phyloP scores from a whole-genome alignment of 805 yeast species.

The Starmera quercuum region DNA sequence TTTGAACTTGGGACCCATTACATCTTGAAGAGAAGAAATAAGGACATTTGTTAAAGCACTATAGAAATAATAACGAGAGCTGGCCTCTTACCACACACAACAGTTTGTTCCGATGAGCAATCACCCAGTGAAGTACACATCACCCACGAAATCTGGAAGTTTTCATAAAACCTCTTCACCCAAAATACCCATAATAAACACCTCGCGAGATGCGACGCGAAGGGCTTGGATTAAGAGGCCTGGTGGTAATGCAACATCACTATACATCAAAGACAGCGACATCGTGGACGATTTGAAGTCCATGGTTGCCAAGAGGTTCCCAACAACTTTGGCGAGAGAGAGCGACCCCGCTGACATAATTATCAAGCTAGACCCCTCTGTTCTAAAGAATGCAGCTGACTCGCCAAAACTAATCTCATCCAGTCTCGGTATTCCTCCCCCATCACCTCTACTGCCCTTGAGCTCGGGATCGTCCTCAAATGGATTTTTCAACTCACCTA shows the following conservation, averaged over 20 bases:
- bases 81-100: no score
- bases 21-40: no score
- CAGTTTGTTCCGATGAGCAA: no score
- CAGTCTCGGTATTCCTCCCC: constrained; percentile 1
- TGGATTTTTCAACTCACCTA: constrained; percentile 12
- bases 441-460: background rate
- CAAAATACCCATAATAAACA: constrained; percentile 8
- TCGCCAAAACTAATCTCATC: constrained; percentile 11
- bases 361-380: constrained; percentile 19
- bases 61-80: no score
- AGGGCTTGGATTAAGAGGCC: constrained; percentile 51
- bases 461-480: constrained; percentile 1
- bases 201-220: constrained; percentile 14
- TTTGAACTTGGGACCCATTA: no score
- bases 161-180: constrained; percentile 3
- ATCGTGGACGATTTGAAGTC: constrained; percentile 78
- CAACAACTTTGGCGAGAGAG: constrained; percentile 52
- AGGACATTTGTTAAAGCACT: no score
- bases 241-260: constrained; percentile 58
- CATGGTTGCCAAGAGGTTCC: constrained; percentile 53
- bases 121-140: constrained; percentile 6
- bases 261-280: constrained; percentile 52
- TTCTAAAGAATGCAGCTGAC: no score
- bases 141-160: constrained; percentile 5
- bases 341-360: constrained; percentile 65